Evolutionary conservation across 2,329 filamentous ascomycete genomes (phyloP).

Genomic region (Claviceps quebecensis): DNA sequence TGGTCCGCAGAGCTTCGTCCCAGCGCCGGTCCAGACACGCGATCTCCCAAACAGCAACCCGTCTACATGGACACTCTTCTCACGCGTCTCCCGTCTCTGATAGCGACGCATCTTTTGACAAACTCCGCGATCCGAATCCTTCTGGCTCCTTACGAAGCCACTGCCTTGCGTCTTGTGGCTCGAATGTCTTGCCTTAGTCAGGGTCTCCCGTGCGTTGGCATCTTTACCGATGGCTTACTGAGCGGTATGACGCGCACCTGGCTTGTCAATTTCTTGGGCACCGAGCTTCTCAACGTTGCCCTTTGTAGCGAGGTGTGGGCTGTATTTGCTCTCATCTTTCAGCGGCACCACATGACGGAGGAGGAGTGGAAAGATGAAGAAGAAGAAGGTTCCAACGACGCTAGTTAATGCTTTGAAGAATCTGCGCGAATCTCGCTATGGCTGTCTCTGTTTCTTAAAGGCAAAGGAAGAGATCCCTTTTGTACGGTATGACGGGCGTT

Average conservation of each 20-base stretch:
- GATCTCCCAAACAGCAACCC: slow-evolving; percentile 14
- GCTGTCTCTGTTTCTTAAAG: background rate
- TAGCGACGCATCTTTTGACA: slow-evolving; percentile 33
- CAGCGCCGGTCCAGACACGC: slow-evolving; percentile 24
- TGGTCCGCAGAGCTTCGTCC: slow-evolving; percentile 47
- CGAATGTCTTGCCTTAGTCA: slow-evolving; percentile 24
- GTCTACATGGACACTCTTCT: slow-evolving; percentile 35
- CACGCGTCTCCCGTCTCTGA: slow-evolving; percentile 34
- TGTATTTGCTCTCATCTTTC: slow-evolving; percentile 22
- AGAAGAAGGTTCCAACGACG: background rate
- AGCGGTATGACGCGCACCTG: slow-evolving; percentile 25
- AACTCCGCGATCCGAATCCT: slow-evolving; percentile 28
- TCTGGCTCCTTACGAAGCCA: slow-evolving; percentile 32
- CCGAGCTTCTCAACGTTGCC: slow-evolving; percentile 31
- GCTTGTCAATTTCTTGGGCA: slow-evolving; percentile 29
- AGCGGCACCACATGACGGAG: slow-evolving; percentile 27
- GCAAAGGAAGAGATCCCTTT: no score
- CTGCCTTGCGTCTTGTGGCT: slow-evolving; percentile 30
- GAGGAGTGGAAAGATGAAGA: slow-evolving; percentile 28
- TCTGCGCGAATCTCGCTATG: background rate
- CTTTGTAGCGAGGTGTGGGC: slow-evolving; percentile 33
- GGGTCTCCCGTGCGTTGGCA: slow-evolving; percentile 23
- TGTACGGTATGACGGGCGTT: no score
- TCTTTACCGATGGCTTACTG: slow-evolving; percentile 24
- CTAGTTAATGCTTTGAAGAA: background rate